Evolutionary conservation across 2,329 filamentous ascomycete genomes (phyloP).

Genomic region (Coniochaeta sp.): DNA sequence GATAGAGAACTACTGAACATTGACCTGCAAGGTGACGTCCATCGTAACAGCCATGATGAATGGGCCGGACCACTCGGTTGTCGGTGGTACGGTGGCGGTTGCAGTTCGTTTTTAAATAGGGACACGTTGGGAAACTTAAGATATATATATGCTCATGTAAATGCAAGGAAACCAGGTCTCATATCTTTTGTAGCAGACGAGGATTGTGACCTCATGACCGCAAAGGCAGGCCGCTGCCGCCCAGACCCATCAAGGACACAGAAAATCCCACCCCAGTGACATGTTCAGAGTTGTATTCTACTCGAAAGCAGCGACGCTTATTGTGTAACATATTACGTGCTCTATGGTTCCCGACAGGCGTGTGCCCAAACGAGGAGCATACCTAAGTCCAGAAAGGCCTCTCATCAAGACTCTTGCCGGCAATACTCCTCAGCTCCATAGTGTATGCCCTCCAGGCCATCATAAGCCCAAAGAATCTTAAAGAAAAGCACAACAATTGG

Average conservation of each 20-base stretch:
- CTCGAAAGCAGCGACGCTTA: not conserved
- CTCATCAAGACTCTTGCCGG: not conserved
- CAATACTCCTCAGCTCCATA: not conserved
- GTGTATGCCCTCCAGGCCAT: not conserved
- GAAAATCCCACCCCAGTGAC: not conserved
- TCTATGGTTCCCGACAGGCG: not conserved
- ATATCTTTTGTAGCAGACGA: no score
- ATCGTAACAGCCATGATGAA: not conserved
- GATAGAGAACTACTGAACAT: not conserved
- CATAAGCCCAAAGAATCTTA: not conserved
- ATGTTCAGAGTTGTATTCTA: not conserved
- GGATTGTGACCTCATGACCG: not conserved
- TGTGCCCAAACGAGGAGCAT: no score
- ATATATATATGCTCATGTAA: no score
- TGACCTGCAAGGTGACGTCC: not conserved
- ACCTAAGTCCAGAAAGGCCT: no score
- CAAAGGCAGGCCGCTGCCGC: no score
- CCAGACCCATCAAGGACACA: not conserved
- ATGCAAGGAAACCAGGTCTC: no score
- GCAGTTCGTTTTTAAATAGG: not conserved
- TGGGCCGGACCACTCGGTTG: not conserved
- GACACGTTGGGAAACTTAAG: not conserved
- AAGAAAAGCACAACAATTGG: not conserved
- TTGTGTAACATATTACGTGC: not conserved
- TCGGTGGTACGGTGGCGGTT: not conserved